Evolutionary conservation across 2,329 filamentous ascomycete species (phyloP).

Genomic region (Aureobasidium sp.): DNA sequence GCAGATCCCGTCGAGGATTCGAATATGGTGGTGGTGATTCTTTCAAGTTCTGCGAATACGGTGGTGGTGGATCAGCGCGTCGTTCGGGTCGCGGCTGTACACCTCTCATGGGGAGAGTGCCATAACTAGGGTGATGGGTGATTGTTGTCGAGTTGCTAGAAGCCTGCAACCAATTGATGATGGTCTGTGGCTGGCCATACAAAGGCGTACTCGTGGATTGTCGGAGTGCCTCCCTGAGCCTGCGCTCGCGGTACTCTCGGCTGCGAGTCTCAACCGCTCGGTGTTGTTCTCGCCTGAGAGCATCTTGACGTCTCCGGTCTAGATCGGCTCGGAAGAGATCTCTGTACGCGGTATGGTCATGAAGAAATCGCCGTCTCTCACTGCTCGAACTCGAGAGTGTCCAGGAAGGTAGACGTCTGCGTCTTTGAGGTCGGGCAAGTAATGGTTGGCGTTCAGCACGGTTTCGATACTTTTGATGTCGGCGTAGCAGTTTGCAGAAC

Average conservation of each 20-base stretch:
- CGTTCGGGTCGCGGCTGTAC: not conserved
- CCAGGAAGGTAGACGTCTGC: constrained; percentile 4
- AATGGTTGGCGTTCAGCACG: not conserved
- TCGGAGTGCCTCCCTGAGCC: not conserved
- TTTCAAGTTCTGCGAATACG: not conserved
- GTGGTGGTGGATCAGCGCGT: not conserved
- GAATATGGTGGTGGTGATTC: not conserved
- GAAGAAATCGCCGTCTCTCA: not conserved
- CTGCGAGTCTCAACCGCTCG: not conserved
- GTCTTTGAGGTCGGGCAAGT: not conserved
- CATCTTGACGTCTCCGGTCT: not conserved
- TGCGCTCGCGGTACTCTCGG: not conserved
- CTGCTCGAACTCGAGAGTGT: not conserved
- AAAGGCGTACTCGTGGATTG: not conserved
- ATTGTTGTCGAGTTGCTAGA: not conserved
- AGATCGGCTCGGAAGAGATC: constrained; percentile 2
- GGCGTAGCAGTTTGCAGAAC: not conserved
- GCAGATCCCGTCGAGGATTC: not conserved
- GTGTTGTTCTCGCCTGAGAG: not conserved
- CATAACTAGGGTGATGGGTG: not conserved
- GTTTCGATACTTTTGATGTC: not conserved
- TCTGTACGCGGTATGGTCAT: not conserved
- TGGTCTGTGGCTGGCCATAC: not conserved
- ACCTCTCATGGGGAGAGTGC: not conserved
- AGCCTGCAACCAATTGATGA: constrained; percentile 1